phyloP scores from a whole-genome alignment of 2,329 filamentous ascomycete genomes.

The Magnaporthales sp. region DNA sequence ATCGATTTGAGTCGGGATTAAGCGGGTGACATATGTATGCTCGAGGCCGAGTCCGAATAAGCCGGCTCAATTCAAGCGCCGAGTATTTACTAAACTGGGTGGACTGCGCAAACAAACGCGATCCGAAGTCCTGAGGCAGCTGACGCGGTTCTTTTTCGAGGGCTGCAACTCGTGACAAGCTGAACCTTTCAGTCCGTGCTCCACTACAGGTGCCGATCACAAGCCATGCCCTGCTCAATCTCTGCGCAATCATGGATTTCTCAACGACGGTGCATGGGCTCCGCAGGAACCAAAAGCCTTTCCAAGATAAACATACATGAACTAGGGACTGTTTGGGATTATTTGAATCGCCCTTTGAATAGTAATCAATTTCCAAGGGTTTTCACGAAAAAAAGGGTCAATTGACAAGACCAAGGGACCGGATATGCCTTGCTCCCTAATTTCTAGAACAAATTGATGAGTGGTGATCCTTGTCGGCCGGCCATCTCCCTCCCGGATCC shows the following conservation, averaged over 20 bases:
- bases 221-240: not conserved
- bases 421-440: not conserved
- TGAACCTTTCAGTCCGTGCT: not conserved
- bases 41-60: conserved; percentile 3
- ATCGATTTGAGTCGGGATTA: not conserved
- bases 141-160: conserved; percentile 2
- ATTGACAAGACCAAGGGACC: not conserved
- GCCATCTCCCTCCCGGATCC: not conserved
- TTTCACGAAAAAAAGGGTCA: not conserved
- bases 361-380: not conserved
- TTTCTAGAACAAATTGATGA: not conserved
- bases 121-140: not conserved
- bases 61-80: not conserved
- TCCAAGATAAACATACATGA: too few relatives aligned
- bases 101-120: not conserved
- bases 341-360: not conserved
- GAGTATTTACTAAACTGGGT: not conserved
- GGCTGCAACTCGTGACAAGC: not conserved
- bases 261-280: not conserved
- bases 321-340: not conserved
- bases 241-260: not conserved
- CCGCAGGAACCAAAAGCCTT: not conserved
- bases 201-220: not conserved
- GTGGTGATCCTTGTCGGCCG: not conserved
- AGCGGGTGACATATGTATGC: not conserved